phyloP scores from a whole-genome alignment of 78 protist genomes.

The Dictyostelium purpureum region DNA sequence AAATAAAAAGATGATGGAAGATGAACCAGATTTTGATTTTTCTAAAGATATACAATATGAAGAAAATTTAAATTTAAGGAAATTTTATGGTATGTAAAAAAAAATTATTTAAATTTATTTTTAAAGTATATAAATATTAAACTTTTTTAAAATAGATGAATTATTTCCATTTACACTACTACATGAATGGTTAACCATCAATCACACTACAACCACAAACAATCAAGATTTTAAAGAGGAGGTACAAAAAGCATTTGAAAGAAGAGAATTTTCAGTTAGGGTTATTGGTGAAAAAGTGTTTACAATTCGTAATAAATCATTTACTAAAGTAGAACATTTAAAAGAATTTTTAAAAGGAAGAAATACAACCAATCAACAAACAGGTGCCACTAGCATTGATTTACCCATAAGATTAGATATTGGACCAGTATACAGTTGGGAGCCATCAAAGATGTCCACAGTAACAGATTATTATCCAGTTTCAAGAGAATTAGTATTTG shows the following conservation, averaged over 20 bases:
- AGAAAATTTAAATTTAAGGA: not conserved
- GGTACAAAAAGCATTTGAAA: constrained; percentile 4
- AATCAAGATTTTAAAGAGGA: not conserved
- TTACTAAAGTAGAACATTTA: not conserved
- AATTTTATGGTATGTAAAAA: constrained; percentile 6
- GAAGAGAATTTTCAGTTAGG: constrained; percentile 45
- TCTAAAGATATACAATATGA: not conserved
- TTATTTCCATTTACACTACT: constrained; percentile 46
- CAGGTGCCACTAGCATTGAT: not conserved
- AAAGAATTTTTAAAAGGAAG: constrained; percentile 2
- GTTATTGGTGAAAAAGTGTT: not conserved
- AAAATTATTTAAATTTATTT: not conserved
- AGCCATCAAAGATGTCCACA: not conserved
- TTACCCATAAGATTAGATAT: constrained; percentile 44
- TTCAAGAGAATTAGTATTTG: constrained; percentile 95
- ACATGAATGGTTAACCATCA: constrained; percentile 49
- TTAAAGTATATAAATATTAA: not conserved
- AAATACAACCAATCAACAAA: not conserved
- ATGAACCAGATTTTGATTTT: not conserved
- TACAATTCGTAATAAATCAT: constrained; percentile 41
- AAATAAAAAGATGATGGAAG: not conserved
- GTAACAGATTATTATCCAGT: constrained; percentile 6
- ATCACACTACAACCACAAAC: not conserved
- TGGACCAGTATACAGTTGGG: constrained; percentile 36
- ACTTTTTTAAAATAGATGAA: not conserved